Conservation (phyloP, 23 red algal genomes). For the Gracilaria domingensis region DNA sequence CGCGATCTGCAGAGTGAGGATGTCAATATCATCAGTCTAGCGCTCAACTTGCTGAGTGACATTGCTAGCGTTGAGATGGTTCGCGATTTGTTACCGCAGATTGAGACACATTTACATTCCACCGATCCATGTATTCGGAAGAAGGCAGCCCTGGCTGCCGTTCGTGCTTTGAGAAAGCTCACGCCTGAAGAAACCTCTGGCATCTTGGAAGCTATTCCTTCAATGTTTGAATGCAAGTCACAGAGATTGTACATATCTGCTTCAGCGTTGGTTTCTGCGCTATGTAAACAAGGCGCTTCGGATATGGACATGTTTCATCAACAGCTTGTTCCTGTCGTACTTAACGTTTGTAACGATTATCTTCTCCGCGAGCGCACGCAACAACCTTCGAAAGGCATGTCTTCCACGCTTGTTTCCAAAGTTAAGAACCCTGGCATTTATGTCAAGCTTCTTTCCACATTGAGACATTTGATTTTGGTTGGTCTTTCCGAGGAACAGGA, state of each 20-base stretch:
- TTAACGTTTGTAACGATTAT: constrained; percentile 41
- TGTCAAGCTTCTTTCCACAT: constrained; percentile 56
- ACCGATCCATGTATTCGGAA: constrained; percentile 80
- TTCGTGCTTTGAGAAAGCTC: constrained; percentile 86
- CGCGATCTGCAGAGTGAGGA: constrained; percentile 85
- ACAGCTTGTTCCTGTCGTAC: constrained; percentile 37
- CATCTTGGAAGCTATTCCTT: constrained; percentile 55
- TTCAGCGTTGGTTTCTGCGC: constrained; percentile 50
- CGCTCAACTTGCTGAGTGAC: constrained; percentile 88
- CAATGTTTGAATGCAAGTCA: constrained; percentile 48
- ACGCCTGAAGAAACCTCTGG: constrained; percentile 71
- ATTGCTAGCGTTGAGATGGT: constrained; percentile 91
- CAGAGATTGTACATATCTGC: constrained; percentile 58
- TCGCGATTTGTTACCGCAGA: constrained; percentile 90
- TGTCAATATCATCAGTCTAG: constrained; percentile 81
- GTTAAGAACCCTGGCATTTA: constrained; percentile 83
- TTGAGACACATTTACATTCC: constrained; percentile 78
- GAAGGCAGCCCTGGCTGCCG: constrained; percentile 90
- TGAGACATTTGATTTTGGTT: constrained; percentile 51
- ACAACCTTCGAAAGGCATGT: not conserved
- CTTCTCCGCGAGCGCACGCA: constrained; percentile 25
- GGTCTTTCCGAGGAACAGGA: constrained; percentile 18
- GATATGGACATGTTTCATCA: constrained; percentile 37
- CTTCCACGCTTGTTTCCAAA: constrained; percentile 23
- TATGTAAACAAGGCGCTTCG: constrained; percentile 51